These are phyloP conservation scores for Aquilaria agallochum DNA, from an alignment of 441 rosid species.

Conservation along the genomic window DNA sequence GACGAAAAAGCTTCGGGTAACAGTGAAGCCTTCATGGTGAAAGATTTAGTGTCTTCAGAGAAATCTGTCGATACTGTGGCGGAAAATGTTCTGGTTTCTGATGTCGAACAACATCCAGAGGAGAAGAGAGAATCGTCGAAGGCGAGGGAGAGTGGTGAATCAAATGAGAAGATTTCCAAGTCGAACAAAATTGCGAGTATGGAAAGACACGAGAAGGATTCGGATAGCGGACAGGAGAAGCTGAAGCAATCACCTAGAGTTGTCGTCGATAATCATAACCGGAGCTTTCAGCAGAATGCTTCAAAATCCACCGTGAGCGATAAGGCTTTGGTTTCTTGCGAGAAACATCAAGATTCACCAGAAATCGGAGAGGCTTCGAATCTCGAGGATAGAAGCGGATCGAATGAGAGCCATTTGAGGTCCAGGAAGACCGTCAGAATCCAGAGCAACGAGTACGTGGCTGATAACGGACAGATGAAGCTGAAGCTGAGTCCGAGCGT, in stretches of 20 bases:
- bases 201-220: no score
- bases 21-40: background rate
- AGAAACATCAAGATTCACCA: background rate
- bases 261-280: background rate
- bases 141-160: no score
- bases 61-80: background rate
- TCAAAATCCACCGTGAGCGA: no score
- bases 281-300: constrained; percentile 2
- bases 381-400: constrained; percentile 2
- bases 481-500: constrained; percentile 29
- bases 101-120: no score
- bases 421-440: constrained; percentile 17
- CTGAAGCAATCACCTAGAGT: no score
- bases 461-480: constrained; percentile 10
- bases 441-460: constrained; percentile 8
- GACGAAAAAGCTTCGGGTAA: background rate
- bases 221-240: no score
- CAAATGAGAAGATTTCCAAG: no score
- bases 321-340: background rate
- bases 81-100: no score
- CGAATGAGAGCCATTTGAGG: background rate
- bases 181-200: no score
- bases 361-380: constrained; percentile 11
- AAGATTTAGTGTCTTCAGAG: constrained; percentile 3
- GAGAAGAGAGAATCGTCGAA: no score